Conservation (phyloP, 805 yeast species). For the Yamadazyma kitorensis region DNA sequence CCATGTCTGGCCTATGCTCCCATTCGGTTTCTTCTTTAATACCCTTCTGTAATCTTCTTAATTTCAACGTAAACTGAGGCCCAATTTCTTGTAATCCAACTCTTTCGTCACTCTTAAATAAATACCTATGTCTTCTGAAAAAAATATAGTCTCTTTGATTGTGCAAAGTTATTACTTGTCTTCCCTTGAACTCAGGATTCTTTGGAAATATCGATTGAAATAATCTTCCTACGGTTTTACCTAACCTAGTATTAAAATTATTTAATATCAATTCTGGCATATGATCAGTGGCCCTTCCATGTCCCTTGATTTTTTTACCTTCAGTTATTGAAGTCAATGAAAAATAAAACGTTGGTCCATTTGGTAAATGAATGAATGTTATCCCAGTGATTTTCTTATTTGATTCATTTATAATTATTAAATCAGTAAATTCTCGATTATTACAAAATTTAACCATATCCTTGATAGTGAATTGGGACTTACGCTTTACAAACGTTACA, state of each 20-base stretch:
- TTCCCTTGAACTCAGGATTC: slow-evolving; percentile 88
- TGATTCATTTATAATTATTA: slow-evolving; percentile 89
- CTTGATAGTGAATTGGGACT: slow-evolving; percentile 75
- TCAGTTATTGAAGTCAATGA: slow-evolving; percentile 74
- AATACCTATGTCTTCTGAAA: slow-evolving; percentile 91
- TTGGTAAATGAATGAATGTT: slow-evolving; percentile 90
- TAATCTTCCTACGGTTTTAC: slow-evolving; percentile 87
- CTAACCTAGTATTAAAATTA: slow-evolving; percentile 88
- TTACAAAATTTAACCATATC: slow-evolving; percentile 83
- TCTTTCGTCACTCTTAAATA: slow-evolving; percentile 83
- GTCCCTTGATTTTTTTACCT: slow-evolving; percentile 76
- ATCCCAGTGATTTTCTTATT: slow-evolving; percentile 89
- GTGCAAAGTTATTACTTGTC: slow-evolving; percentile 94
- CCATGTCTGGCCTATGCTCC: slow-evolving; percentile 97
- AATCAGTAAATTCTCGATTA: slow-evolving; percentile 82
- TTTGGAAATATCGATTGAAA: slow-evolving; percentile 93
- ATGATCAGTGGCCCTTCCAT: slow-evolving; percentile 88
- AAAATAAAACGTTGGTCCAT: slow-evolving; percentile 93
- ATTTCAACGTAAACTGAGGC: slow-evolving; percentile 89
- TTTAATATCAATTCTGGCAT: slow-evolving; percentile 89
- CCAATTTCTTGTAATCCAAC: slow-evolving; percentile 96
- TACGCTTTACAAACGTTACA: slow-evolving; percentile 82
- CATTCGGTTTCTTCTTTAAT: slow-evolving; percentile 89
- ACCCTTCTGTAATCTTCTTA: slow-evolving; percentile 89
- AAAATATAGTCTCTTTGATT: slow-evolving; percentile 95